Evolutionary conservation across 768 basidiomycete species (phyloP).

Genomic region (Rubroboletus satanas): DNA sequence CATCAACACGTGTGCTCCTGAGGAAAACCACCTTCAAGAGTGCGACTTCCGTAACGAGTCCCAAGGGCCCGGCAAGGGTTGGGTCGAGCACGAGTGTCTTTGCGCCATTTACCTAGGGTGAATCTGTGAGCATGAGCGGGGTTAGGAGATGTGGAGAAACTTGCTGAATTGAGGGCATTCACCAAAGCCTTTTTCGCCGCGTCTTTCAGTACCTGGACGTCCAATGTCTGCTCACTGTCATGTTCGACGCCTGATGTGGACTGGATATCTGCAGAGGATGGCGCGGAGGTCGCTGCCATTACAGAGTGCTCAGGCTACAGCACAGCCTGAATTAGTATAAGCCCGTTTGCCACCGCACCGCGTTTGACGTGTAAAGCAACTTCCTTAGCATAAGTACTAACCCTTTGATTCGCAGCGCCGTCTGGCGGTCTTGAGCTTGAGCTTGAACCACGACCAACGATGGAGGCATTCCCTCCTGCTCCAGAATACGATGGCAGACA

Average conservation of each 20-base stretch:
- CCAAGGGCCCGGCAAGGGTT: conserved; percentile 83
- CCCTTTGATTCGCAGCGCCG: not conserved
- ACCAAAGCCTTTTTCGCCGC: conserved; percentile 77
- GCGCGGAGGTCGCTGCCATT: conserved; percentile 28
- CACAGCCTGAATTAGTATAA: conserved; percentile 30
- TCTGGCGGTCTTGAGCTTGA: not conserved
- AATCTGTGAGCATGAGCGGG: conserved; percentile 6
- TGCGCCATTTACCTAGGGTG: conserved; percentile 76
- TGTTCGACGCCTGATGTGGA: conserved; percentile 30
- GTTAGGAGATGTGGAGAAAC: conserved; percentile 3
- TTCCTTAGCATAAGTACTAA: not conserved
- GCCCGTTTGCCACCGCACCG: not conserved
- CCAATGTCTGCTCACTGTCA: conserved; percentile 42
- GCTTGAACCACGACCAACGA: conserved; percentile 17
- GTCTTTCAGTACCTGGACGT: conserved; percentile 69
- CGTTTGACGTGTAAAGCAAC: conserved; percentile 7
- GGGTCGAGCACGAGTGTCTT: conserved; percentile 96
- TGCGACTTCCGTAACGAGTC: conserved; percentile 92
- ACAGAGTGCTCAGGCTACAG: not conserved
- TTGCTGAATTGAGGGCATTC: conserved; percentile 79
- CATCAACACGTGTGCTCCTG: not conserved
- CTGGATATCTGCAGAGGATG: conserved; percentile 36
- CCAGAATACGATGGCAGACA: conserved; percentile 45
- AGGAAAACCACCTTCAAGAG: conserved; percentile 69
- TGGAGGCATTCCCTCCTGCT: conserved; percentile 21